Evolutionary conservation across 83 land plant genomes (phyloP).

Genomic region (Picea abies): DNA sequence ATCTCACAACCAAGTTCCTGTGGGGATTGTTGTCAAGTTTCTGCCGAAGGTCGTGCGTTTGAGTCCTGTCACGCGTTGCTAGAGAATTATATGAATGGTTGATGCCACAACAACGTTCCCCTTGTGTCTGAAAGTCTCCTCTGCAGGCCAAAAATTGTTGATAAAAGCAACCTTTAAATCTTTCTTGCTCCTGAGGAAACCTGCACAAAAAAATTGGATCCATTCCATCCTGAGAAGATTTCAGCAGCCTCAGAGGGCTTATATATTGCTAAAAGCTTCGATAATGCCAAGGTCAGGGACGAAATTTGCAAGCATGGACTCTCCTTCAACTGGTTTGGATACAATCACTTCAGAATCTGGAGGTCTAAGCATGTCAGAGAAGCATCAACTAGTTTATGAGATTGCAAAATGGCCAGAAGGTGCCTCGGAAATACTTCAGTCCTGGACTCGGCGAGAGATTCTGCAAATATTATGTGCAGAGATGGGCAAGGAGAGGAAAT

Average conservation of each 20-base stretch:
- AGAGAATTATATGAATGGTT: too few relatives aligned
- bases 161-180: too few relatives aligned
- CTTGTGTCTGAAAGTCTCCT: too few relatives aligned
- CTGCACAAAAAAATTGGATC: slow-evolving; percentile 5
- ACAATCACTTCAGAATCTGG: slow-evolving; percentile 45
- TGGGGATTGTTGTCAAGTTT: too few relatives aligned
- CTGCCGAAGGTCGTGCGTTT: too few relatives aligned
- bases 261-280: slow-evolving; percentile 2
- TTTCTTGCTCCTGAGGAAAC: neutral
- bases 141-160: too few relatives aligned
- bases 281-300: slow-evolving; percentile 16
- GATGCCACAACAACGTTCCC: too few relatives aligned
- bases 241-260: neutral
- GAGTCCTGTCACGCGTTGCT: too few relatives aligned
- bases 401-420: slow-evolving; percentile 45
- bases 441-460: slow-evolving; percentile 76
- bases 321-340: slow-evolving; percentile 13
- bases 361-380: slow-evolving; percentile 52
- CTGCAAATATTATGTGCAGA: slow-evolving; percentile 64
- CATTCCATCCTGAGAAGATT: too few relatives aligned
- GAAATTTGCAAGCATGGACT: slow-evolving; percentile 11
- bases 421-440: slow-evolving; percentile 56
- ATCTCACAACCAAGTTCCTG: too few relatives aligned
- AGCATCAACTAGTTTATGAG: slow-evolving; percentile 60
- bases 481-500: slow-evolving; percentile 81